Conservation (phyloP, 2,329 filamentous ascomycete species). For the Didymosphaeria variabile region DNA sequence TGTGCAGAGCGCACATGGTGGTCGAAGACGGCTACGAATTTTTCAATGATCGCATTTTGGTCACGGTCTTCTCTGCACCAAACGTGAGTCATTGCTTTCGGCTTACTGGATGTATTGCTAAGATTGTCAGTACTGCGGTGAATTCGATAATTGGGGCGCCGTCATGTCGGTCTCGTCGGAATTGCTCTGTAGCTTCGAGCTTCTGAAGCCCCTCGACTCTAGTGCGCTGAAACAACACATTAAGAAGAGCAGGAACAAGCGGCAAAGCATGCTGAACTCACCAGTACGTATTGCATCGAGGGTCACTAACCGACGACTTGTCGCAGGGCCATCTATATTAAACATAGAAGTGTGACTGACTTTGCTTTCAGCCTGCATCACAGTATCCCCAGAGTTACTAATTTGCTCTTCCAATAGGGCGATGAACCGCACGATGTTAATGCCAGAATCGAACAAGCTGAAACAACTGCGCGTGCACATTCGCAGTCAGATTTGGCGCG, state of each 20-base stretch:
- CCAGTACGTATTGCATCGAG: constrained; percentile 72
- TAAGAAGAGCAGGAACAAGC: constrained; percentile 95
- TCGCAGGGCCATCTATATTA: constrained; percentile 36
- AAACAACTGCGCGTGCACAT: neutral
- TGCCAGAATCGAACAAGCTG: neutral
- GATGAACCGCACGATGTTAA: constrained; percentile 11
- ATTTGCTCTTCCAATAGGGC: constrained; percentile 36
- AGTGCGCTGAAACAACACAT: constrained; percentile 98
- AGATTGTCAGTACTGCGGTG: constrained; percentile 82
- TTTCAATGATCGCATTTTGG: constrained; percentile 92
- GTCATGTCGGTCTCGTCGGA: constrained; percentile 98
- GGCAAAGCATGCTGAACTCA: constrained; percentile 94
- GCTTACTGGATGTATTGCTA: constrained; percentile 8
- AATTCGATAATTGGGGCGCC: constrained; percentile 99
- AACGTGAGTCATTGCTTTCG: constrained; percentile 74
- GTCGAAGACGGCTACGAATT: constrained; percentile 99
- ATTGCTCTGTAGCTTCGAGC: constrained; percentile 94
- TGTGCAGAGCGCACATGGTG: constrained; percentile 98
- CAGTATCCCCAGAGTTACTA: constrained; percentile 63
- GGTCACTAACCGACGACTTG: constrained; percentile 24
- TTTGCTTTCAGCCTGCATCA: constrained; percentile 54
- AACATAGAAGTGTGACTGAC: constrained; percentile 43
- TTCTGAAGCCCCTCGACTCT: constrained; percentile 94
- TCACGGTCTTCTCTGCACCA: constrained; percentile 96
- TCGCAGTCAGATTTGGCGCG: constrained; percentile 17